phyloP scores from a whole-genome alignment of 495 filamentous ascomycete species.

The Rhizodiscina lignyota region DNA sequence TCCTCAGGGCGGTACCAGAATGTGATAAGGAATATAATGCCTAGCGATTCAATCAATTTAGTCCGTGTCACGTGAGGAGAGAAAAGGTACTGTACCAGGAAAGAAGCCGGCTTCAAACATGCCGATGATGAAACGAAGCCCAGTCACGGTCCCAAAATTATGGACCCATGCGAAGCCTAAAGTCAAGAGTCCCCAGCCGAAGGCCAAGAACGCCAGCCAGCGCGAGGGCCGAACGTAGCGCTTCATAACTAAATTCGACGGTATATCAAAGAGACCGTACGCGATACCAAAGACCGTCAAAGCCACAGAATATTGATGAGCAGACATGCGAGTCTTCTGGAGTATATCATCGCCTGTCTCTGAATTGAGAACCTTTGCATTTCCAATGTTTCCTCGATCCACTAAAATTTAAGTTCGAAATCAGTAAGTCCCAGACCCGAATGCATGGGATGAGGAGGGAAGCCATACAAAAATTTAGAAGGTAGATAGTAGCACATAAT shows the following conservation, averaged over 20 bases:
- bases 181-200: not conserved
- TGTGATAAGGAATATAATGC: constrained; percentile 6
- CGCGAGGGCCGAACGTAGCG: not conserved
- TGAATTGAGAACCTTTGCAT: too few relatives aligned
- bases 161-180: constrained; percentile 1
- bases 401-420: too few relatives aligned
- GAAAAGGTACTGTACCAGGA: too few relatives aligned
- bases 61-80: too few relatives aligned
- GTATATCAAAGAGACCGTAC: constrained; percentile 3
- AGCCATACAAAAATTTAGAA: too few relatives aligned
- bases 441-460: too few relatives aligned
- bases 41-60: constrained; percentile 1
- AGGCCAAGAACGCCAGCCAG: not conserved
- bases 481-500: too few relatives aligned
- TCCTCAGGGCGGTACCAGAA: constrained; percentile 9
- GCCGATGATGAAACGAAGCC: constrained; percentile 2
- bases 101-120: constrained; percentile 12
- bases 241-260: constrained; percentile 3
- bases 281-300: constrained; percentile 1
- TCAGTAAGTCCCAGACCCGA: too few relatives aligned
- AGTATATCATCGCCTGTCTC: too few relatives aligned
- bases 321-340: too few relatives aligned
- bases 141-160: not conserved
- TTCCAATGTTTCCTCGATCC: too few relatives aligned
- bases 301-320: not conserved